Conservation (phyloP, 257 asterid genomes). For the Echium plantagineum region DNA sequence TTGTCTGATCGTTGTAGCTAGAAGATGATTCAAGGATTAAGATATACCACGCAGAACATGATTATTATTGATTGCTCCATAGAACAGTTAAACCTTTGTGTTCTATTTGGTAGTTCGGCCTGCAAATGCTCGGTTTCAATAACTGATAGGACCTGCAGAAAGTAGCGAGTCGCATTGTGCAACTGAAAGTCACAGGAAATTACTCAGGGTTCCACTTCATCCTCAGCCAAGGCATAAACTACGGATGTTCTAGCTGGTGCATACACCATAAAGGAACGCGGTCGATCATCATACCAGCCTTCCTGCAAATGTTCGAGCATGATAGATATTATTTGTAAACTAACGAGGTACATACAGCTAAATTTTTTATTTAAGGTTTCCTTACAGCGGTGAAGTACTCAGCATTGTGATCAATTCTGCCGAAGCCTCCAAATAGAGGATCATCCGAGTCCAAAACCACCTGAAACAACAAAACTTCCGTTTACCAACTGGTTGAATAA, state of each 20-base stretch:
- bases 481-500: not conserved
- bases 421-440: constrained; percentile 61
- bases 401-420: constrained; percentile 53
- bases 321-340: not conserved
- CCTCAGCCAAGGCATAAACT: constrained; percentile 53
- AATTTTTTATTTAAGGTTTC: constrained; percentile 1
- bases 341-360: not conserved
- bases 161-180: not conserved
- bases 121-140: not conserved
- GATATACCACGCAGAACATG: not conserved
- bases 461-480: constrained; percentile 23
- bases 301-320: constrained; percentile 32
- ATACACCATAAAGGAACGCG: constrained; percentile 63
- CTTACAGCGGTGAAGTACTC: constrained; percentile 81
- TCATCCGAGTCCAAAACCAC: constrained; percentile 77
- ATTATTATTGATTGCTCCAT: not conserved
- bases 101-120: not conserved
- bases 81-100: not conserved
- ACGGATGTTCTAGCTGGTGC: constrained; percentile 89
- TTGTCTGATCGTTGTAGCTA: not conserved
- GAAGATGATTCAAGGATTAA: not conserved
- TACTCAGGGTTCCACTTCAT: constrained; percentile 13
- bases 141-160: not conserved
- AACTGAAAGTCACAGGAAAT: not conserved
- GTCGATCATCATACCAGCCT: constrained; percentile 56